A percentile compares a stretch with the other conserved stretches of the same genome.
phyloP scores from a whole-genome alignment of 2,329 filamentous ascomycete genomes.

The Hyphodiscus sp. region DNA sequence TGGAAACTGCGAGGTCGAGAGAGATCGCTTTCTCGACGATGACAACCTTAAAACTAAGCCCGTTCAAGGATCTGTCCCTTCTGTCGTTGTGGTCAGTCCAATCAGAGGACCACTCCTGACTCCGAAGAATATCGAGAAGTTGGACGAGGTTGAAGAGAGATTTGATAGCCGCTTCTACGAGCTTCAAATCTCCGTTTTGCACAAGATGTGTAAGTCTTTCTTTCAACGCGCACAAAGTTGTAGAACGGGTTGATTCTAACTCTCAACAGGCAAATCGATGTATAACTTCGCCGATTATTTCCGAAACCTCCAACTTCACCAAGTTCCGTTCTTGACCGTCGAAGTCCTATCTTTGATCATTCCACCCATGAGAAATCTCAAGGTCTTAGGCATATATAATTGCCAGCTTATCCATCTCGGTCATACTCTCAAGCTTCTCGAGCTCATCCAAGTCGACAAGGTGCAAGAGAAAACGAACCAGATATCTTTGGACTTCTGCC shows the following conservation, averaged over 20 bases:
- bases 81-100: constrained; percentile 11
- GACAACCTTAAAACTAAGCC: not conserved
- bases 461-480: constrained; percentile 15
- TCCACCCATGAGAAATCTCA: constrained; percentile 22
- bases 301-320: constrained; percentile 23
- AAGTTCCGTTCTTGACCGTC: constrained; percentile 20
- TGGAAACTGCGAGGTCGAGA: constrained; percentile 10
- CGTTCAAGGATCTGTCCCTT: constrained; percentile 6
- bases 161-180: constrained; percentile 1
- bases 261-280: constrained; percentile 10
- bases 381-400: constrained; percentile 23
- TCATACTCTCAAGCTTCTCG: constrained; percentile 16
- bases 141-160: not conserved
- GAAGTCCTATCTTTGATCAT: constrained; percentile 21
- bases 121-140: not conserved
- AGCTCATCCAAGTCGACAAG: constrained; percentile 20
- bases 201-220: constrained; percentile 16
- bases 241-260: not conserved
- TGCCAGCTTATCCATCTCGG: constrained; percentile 25
- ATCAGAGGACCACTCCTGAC: constrained; percentile 1
- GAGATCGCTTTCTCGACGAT: not conserved
- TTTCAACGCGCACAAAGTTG: too few species aligned
- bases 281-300: constrained; percentile 19
- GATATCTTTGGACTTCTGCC: constrained; percentile 24
- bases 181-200: constrained; percentile 13